These are phyloP conservation scores for Ilex asprella DNA, from an alignment of 257 asterid species.

Conservation along the genomic window DNA sequence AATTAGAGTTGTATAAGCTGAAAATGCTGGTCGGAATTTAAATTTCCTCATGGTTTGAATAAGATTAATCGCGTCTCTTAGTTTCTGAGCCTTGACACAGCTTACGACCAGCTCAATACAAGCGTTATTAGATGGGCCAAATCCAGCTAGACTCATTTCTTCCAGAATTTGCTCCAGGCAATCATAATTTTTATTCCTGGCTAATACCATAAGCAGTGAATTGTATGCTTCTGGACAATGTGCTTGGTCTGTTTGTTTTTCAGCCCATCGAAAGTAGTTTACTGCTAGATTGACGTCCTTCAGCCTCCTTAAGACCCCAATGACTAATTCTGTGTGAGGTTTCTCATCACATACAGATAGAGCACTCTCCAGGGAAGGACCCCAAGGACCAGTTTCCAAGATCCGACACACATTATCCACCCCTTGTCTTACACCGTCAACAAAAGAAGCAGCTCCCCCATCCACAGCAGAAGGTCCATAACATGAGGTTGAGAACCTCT, in stretches of 20 bases:
- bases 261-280: constrained; percentile 75
- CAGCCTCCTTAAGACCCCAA: constrained; percentile 72
- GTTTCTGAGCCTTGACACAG: constrained; percentile 42
- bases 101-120: constrained; percentile 55
- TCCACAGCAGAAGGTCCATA: constrained; percentile 31
- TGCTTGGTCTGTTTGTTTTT: constrained; percentile 42
- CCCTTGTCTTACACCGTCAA: constrained; percentile 25
- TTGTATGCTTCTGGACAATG: constrained; percentile 67
- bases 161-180: constrained; percentile 54
- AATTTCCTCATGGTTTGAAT: constrained; percentile 78
- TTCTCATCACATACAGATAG: constrained; percentile 41
- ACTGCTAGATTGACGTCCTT: constrained; percentile 59
- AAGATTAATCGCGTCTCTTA: constrained; percentile 59
- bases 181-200: constrained; percentile 50
- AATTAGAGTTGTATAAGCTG: constrained; percentile 86
- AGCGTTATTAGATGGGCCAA: constrained; percentile 50
- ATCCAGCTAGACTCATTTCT: constrained; percentile 88
- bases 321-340: constrained; percentile 46
- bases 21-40: constrained; percentile 82
- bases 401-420: constrained; percentile 52
- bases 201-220: constrained; percentile 64
- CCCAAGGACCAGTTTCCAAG: constrained; percentile 64
- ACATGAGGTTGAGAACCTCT: constrained; percentile 30
- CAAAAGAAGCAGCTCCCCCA: constrained; percentile 20
- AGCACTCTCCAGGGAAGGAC: constrained; percentile 61